phyloP scores from a whole-genome alignment of 805 yeast species.

The Monosporozyma aquatica region DNA sequence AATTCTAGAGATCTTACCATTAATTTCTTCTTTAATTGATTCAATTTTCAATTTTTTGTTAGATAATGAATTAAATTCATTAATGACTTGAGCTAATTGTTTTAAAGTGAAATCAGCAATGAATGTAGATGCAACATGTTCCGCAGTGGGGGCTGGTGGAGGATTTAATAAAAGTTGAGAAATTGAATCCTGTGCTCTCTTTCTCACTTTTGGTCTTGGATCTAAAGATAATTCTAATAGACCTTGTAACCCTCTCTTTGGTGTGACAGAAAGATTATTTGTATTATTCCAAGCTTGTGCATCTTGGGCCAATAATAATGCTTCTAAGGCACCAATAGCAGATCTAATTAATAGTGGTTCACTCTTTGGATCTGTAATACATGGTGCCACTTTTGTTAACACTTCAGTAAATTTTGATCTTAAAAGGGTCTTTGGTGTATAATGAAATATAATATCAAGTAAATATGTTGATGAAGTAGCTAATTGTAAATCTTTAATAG shows the following conservation, averaged over 20 bases:
- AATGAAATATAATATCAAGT: constrained; percentile 70
- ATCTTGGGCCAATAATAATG: constrained; percentile 72
- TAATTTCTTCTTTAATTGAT: constrained; percentile 40
- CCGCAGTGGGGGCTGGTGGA: constrained; percentile 68
- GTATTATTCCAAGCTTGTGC: constrained; percentile 63
- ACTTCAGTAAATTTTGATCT: constrained; percentile 70
- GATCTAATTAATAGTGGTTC: constrained; percentile 79
- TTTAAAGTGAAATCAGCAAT: constrained; percentile 63
- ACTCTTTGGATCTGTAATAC: constrained; percentile 55
- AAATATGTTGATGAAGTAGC: constrained; percentile 75
- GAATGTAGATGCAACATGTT: constrained; percentile 65
- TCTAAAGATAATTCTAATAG: constrained; percentile 72
- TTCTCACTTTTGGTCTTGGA: constrained; percentile 89
- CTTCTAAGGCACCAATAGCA: constrained; percentile 77
- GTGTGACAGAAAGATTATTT: constrained; percentile 42
- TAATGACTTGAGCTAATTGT: constrained; percentile 40
- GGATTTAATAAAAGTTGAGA: constrained; percentile 48
- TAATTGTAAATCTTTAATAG: constrained; percentile 47
- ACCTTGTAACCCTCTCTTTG: constrained; percentile 73
- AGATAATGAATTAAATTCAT: constrained; percentile 30
- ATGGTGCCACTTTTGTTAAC: constrained; percentile 71
- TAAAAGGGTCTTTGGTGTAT: constrained; percentile 58
- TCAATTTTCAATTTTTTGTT: constrained; percentile 30
- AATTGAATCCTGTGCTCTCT: constrained; percentile 90
- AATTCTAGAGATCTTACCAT: constrained; percentile 58